Conservation (phyloP, 345 rosid genomes). For the Garcia nutans region DNA sequence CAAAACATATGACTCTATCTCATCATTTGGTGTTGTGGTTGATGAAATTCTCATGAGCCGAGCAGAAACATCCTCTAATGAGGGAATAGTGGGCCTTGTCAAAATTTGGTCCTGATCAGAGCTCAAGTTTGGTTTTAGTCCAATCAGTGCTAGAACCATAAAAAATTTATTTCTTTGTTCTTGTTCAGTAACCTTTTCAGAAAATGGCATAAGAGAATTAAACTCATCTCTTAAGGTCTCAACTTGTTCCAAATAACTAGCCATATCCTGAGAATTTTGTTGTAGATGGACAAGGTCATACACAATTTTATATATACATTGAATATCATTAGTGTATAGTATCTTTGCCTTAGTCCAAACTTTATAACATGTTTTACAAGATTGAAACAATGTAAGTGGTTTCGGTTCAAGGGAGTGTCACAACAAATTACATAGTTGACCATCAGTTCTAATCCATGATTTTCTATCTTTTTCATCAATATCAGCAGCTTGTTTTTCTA, state of each 20-base stretch:
- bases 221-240: background rate
- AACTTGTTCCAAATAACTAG: background rate
- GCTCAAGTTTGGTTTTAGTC: too few species aligned
- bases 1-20: too few species aligned
- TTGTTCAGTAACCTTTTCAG: too few species aligned
- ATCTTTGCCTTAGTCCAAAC: background rate
- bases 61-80: too few species aligned
- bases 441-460: background rate
- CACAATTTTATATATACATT: background rate
- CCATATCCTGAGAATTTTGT: background rate
- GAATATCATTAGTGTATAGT: background rate
- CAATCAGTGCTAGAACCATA: too few species aligned
- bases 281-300: background rate
- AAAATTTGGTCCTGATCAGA: too few species aligned
- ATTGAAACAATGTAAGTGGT: background rate
- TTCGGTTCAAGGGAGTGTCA: background rate
- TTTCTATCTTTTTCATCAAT: background rate
- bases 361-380: background rate
- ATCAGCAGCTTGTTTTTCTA: too few species aligned
- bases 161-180: too few species aligned
- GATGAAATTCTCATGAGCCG: too few species aligned
- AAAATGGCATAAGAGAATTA: too few species aligned
- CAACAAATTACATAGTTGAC: background rate
- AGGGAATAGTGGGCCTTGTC: too few species aligned
- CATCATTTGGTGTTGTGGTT: too few species aligned